Percentiles rank a stretch among this genome's conserved stretches.
phyloP scores from a whole-genome alignment of 2,329 filamentous ascomycete species.

The Elsinoe perseae region DNA sequence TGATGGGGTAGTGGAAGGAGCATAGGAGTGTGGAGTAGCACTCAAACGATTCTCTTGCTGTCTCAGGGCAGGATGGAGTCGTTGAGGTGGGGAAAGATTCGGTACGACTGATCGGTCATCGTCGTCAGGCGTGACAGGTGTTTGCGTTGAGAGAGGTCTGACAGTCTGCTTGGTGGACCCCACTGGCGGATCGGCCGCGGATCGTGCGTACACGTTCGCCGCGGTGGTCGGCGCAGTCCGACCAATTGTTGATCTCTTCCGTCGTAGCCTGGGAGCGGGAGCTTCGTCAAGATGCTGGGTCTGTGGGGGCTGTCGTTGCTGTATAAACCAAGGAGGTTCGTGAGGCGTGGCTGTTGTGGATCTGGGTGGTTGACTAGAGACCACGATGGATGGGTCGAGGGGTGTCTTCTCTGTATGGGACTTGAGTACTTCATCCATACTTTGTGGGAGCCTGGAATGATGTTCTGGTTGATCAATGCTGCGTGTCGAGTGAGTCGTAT shows the following conservation, averaged over 20 bases:
- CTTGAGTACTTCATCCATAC: slow-evolving; percentile 6
- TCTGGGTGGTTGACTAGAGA: background rate
- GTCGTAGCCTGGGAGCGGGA: background rate
- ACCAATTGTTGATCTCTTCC: slow-evolving; percentile 9
- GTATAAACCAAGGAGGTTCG: too few species aligned
- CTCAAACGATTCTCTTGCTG: slow-evolving; percentile 29
- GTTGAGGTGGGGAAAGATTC: slow-evolving; percentile 37
- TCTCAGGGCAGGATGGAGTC: slow-evolving; percentile 52
- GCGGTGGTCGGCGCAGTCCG: background rate
- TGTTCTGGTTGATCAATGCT: background rate
- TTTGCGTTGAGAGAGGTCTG: background rate
- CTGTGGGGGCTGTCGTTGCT: background rate
- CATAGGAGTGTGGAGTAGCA: slow-evolving; percentile 34
- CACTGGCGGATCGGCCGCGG: background rate
- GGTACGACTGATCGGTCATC: background rate
- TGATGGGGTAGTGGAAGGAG: slow-evolving; percentile 62
- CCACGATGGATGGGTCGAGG: background rate
- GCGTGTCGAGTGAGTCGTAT: background rate
- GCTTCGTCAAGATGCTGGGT: background rate
- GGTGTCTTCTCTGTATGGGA: background rate
- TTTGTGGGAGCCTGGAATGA: background rate
- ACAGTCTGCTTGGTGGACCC: background rate
- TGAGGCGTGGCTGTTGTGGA: background rate
- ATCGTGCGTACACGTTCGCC: background rate
- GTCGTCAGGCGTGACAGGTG: background rate